These are phyloP conservation scores for Colletotrichum cordylinicola DNA, from an alignment of 2,329 filamentous ascomycete species.

Conservation along the genomic window DNA sequence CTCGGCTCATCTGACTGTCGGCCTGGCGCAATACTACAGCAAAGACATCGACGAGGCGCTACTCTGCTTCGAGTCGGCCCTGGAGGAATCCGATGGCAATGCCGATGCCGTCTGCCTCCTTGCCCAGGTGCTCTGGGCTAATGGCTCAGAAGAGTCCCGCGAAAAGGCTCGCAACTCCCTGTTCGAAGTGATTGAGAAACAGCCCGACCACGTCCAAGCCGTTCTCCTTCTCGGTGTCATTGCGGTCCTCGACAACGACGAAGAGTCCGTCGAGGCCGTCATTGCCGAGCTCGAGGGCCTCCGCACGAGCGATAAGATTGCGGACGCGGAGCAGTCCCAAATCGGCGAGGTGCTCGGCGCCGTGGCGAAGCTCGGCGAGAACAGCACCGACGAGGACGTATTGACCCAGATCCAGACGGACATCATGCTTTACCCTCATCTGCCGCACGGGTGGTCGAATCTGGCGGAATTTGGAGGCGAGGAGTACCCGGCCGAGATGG, in stretches of 20 bases:
- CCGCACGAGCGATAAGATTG: conserved; percentile 70
- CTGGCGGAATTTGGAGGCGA: conserved; percentile 66
- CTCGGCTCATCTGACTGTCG: conserved; percentile 85
- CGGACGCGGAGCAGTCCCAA: conserved; percentile 66
- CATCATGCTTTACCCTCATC: conserved; percentile 80
- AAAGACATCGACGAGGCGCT: conserved; percentile 73
- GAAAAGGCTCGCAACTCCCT: conserved; percentile 80
- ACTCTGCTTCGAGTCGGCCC: conserved; percentile 78
- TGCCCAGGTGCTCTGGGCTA: conserved; percentile 92
- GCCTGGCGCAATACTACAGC: conserved; percentile 80
- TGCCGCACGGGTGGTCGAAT: conserved; percentile 82
- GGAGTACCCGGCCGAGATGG: conserved; percentile 73
- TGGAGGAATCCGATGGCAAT: conserved; percentile 77
- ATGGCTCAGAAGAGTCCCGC: conserved; percentile 75
- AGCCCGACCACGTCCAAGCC: conserved; percentile 79
- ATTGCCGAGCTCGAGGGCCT: conserved; percentile 77
- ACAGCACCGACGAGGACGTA: conserved; percentile 53
- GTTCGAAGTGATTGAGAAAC: conserved; percentile 77
- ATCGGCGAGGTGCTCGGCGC: conserved; percentile 80
- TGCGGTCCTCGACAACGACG: conserved; percentile 80
- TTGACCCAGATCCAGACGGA: conserved; percentile 74
- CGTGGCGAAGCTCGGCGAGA: conserved; percentile 66
- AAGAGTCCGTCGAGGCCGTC: conserved; percentile 81
- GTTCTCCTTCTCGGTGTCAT: conserved; percentile 85
- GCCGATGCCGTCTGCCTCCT: conserved; percentile 88